phyloP scores from a whole-genome alignment of 371 early-diverging fungal genomes.

The Lichtheimia ramosa region DNA sequence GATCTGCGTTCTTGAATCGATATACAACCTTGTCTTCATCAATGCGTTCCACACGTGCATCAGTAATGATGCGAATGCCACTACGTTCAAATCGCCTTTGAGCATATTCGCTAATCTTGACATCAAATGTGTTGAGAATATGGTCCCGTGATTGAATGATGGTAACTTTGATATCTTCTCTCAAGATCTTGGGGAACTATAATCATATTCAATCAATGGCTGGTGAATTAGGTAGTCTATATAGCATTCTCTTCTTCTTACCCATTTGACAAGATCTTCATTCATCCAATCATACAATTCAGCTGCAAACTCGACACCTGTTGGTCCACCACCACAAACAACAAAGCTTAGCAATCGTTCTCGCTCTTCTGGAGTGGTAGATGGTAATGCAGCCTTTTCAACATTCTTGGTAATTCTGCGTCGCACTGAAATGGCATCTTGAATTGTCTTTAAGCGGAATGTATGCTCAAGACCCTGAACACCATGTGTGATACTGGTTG shows the following conservation, averaged over 20 bases:
- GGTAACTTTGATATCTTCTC: constrained; percentile 66
- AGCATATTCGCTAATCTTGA: constrained; percentile 64
- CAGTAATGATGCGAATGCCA: constrained; percentile 71
- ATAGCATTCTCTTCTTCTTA: constrained; percentile 24
- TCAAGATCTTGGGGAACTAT: constrained; percentile 62
- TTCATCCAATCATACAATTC: constrained; percentile 83
- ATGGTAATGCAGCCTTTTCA: constrained; percentile 84
- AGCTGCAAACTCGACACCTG: constrained; percentile 25
- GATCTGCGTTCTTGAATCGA: constrained; percentile 17
- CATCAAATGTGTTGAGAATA: constrained; percentile 84
- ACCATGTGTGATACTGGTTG: constrained; percentile 78
- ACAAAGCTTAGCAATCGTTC: constrained; percentile 65
- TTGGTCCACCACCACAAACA: constrained; percentile 20
- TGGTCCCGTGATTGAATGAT: constrained; percentile 78
- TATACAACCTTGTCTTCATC: constrained; percentile 36
- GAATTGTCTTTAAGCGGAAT: constrained; percentile 67
- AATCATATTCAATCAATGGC: not conserved
- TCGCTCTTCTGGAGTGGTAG: constrained; percentile 70
- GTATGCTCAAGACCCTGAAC: constrained; percentile 79
- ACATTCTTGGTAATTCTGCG: constrained; percentile 71
- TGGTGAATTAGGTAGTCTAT: not conserved
- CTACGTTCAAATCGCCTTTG: constrained; percentile 73
- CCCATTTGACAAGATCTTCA: constrained; percentile 77
- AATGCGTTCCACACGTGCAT: constrained; percentile 70
- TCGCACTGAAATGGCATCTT: constrained; percentile 72